Evolutionary conservation across 2,329 filamentous ascomycete species (phyloP).

Genomic region (Hirsutella rhossiliensis): DNA sequence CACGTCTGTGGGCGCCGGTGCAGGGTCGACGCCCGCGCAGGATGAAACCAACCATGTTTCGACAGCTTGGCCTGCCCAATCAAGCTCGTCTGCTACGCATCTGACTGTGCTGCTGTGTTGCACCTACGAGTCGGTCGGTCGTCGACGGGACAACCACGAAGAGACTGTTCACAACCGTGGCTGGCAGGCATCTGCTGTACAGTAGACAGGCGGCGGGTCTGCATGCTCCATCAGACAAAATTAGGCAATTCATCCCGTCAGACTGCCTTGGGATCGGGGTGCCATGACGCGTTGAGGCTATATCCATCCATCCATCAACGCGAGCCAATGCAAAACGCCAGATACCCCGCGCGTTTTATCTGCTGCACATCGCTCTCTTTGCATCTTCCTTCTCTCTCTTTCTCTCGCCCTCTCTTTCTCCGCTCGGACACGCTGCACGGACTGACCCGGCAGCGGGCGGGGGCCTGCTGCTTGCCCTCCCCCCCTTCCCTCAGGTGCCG

Average conservation of each 20-base stretch:
- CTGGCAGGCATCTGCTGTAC: too few relatives aligned
- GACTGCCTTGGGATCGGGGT: too few relatives aligned
- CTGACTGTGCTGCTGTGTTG: neutral
- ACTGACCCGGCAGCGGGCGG: neutral
- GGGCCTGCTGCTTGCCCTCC: too few relatives aligned
- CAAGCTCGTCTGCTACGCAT: neutral
- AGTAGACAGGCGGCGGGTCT: too few relatives aligned
- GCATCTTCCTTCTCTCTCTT: neutral
- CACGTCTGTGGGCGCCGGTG: neutral
- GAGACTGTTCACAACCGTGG: too few relatives aligned
- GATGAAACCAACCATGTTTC: conserved; percentile 16
- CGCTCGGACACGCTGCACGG: neutral
- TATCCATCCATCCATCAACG: neutral
- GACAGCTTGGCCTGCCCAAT: conserved; percentile 4
- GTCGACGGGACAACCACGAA: too few relatives aligned
- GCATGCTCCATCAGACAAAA: too few relatives aligned
- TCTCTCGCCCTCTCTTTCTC: neutral
- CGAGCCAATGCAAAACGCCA: neutral
- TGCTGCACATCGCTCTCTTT: too few relatives aligned
- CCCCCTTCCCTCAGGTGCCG: too few relatives aligned
- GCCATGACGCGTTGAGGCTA: too few relatives aligned
- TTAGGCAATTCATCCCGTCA: too few relatives aligned
- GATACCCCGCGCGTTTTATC: too few relatives aligned
- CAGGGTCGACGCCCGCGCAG: conserved; percentile 3
- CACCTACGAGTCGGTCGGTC: neutral